Conservation (phyloP, 345 rosid species). For the Eutrema heterophyllum region DNA sequence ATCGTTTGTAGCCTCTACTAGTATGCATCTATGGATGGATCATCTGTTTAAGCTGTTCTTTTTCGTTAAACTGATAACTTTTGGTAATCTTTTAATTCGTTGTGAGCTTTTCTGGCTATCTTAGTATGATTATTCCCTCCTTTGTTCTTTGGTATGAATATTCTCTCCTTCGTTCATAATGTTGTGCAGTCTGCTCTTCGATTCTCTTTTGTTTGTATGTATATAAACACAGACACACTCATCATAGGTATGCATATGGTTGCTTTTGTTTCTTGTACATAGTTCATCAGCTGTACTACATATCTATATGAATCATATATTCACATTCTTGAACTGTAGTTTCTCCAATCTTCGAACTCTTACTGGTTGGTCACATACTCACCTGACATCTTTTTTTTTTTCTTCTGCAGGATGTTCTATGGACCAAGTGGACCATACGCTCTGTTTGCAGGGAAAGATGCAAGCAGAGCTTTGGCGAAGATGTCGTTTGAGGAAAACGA, state of each 20-base stretch:
- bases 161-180: not conserved
- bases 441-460: slow-evolving; percentile 92
- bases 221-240: not conserved
- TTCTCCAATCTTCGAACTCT: too few species aligned
- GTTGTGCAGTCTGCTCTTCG: not conserved
- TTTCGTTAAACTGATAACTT: not conserved
- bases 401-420: slow-evolving; percentile 78
- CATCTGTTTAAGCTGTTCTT: not conserved
- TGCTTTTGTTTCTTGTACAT: not conserved
- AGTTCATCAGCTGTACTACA: not conserved
- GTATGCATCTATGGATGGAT: not conserved
- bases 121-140: not conserved
- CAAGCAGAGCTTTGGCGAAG: slow-evolving; percentile 97
- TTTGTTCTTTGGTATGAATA: not conserved
- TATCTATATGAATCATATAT: not conserved
- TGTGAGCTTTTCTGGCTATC: not conserved
- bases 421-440: slow-evolving; percentile 99
- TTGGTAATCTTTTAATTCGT: not conserved
- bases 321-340: not conserved
- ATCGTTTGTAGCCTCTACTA: not conserved
- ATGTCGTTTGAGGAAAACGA: slow-evolving; percentile 95
- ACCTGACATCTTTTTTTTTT: not conserved
- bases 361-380: not conserved
- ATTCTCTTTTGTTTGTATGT: too few species aligned
- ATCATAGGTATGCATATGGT: not conserved